Conservation (phyloP, 2,329 filamentous ascomycete species). For the Emmonsia crescens region DNA sequence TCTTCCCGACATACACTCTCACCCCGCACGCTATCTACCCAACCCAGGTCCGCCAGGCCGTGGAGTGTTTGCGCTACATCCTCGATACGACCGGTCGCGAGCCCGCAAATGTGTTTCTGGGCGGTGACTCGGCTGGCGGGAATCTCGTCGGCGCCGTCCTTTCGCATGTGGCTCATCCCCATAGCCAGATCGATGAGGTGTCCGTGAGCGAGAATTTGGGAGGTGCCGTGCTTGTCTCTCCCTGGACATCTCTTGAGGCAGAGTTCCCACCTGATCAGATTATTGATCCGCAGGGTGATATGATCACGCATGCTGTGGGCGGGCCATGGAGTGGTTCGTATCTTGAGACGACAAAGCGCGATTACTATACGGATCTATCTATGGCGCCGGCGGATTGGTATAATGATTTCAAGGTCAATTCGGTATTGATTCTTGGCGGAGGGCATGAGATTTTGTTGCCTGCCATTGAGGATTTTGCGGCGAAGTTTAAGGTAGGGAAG, state of each 20-base stretch:
- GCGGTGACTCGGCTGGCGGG: constrained; percentile 33
- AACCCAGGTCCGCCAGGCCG: constrained; percentile 28
- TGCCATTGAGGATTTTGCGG: constrained; percentile 22
- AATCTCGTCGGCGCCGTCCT: constrained; percentile 27
- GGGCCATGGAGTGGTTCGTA: constrained; percentile 38
- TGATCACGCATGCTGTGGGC: constrained; percentile 30
- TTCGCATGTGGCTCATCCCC: constrained; percentile 40
- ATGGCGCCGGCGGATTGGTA: constrained; percentile 43
- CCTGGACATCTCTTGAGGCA: constrained; percentile 43
- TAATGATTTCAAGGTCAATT: constrained; percentile 35
- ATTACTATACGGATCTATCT: constrained; percentile 44
- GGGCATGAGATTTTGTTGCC: constrained; percentile 42
- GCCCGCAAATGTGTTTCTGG: constrained; percentile 26
- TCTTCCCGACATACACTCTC: constrained; percentile 46
- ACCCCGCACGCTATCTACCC: constrained; percentile 32
- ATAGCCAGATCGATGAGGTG: constrained; percentile 38
- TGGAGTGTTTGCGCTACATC: constrained; percentile 30
- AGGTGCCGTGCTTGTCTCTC: constrained; percentile 42
- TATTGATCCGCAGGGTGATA: constrained; percentile 41
- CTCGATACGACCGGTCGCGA: constrained; percentile 21
- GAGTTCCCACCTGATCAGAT: constrained; percentile 26
- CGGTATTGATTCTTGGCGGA: constrained; percentile 44
- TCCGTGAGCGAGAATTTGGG: constrained; percentile 27
- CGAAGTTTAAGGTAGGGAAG: constrained; percentile 22
- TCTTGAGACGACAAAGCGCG: constrained; percentile 27